Evolutionary conservation across 2,329 filamentous ascomycete genomes (phyloP).

Genomic region (Rutstroemia sydowiana): DNA sequence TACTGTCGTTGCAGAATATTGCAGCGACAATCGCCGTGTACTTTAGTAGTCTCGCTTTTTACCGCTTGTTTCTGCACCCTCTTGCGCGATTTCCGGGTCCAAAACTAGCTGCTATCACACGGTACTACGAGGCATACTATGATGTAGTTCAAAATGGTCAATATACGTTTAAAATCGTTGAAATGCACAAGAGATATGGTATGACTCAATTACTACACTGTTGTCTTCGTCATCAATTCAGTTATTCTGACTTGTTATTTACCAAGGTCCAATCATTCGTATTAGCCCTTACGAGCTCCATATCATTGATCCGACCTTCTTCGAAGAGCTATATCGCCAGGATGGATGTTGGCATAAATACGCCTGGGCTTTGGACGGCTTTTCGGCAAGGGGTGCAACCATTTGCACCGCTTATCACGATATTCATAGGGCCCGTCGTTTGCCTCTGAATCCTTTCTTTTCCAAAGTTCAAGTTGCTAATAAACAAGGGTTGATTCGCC

Average conservation of each 20-base stretch:
- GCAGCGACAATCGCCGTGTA: not conserved
- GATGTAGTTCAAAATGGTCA: conserved; percentile 7
- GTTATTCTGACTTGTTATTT: not conserved
- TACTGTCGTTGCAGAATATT: not conserved
- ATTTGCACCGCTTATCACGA: conserved; percentile 9
- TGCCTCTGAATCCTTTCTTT: conserved; percentile 24
- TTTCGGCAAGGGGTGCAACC: conserved; percentile 4
- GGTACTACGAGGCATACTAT: conserved; percentile 12
- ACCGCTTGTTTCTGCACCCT: not conserved
- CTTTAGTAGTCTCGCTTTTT: not conserved
- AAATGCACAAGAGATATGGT: conserved; percentile 18
- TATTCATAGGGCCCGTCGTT: conserved; percentile 10
- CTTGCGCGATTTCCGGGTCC: conserved; percentile 1
- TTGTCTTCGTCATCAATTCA: not conserved
- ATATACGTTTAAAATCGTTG: conserved; percentile 11
- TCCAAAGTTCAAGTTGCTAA: conserved; percentile 21
- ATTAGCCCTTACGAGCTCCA: conserved; percentile 28
- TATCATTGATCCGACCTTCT: conserved; percentile 22
- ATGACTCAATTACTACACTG: not conserved
- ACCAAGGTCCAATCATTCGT: conserved; percentile 23
- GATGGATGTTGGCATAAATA: conserved; percentile 18
- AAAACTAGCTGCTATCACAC: not conserved
- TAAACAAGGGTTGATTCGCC: not conserved
- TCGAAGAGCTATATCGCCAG: conserved; percentile 18
- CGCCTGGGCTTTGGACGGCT: conserved; percentile 11